These are phyloP conservation scores for Ajuga chamaepitys DNA, from an alignment of 257 asterid genomes.

Conservation along the genomic window DNA sequence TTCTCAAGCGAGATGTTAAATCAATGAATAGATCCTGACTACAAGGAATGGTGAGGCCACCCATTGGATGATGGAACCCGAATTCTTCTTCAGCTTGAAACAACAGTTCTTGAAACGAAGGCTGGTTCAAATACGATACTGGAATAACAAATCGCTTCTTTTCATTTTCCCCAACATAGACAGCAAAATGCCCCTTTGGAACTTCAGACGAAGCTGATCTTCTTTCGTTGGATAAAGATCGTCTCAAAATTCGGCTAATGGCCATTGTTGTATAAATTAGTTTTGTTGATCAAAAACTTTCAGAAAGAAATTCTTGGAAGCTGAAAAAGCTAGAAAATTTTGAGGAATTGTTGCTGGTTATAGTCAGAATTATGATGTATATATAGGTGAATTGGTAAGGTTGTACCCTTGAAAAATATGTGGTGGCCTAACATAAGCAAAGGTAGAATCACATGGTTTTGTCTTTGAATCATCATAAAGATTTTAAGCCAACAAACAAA, in stretches of 20 bases:
- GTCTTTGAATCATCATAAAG: too few species aligned
- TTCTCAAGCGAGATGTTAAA: background rate
- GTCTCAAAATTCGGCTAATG: background rate
- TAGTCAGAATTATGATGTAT: too few species aligned
- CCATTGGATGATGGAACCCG: conserved; percentile 33
- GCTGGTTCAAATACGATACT: conserved; percentile 22
- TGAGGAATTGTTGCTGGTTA: too few species aligned
- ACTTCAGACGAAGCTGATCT: background rate
- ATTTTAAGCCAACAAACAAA: too few species aligned
- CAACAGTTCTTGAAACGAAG: conserved; percentile 31
- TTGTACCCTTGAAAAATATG: too few species aligned
- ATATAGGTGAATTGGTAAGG: too few species aligned
- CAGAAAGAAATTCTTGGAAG: background rate
- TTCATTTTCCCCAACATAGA: background rate
- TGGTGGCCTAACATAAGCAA: too few species aligned
- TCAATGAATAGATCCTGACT: conserved; percentile 20
- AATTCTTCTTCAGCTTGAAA: conserved; percentile 25
- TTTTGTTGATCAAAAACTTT: background rate
- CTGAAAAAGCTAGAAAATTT: background rate
- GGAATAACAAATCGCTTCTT: conserved; percentile 4
- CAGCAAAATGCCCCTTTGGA: conserved; percentile 11
- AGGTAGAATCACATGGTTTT: too few species aligned
- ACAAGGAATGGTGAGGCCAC: conserved; percentile 33
- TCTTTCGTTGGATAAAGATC: background rate
- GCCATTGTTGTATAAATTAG: background rate